Base-by-base conservation (phyloP, 805 yeast species). In the Ogataea wickerhamii region DNA sequence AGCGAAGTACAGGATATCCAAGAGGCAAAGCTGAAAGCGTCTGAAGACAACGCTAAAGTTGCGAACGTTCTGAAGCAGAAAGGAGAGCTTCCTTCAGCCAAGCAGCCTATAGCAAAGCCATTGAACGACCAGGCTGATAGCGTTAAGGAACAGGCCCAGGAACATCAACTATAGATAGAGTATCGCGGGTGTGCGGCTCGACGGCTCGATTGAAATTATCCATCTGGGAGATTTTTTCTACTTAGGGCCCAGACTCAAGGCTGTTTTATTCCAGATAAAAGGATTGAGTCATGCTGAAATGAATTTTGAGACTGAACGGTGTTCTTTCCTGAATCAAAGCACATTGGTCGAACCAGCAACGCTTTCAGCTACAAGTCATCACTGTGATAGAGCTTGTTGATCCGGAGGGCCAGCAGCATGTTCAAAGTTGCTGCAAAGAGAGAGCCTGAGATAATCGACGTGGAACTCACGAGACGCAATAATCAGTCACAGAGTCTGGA, bases 51-150 rank as follows among this genome's bases (percentile, higher is more conserved):
- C 23, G 47, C 46, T 28, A 37, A 30, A 7, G 51, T 55, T 36
- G 61, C 60, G 6, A 55, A 51, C 3, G 48, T 42, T 4, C 28
- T 50, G 33, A 55, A 49, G 18, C 45, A 43, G 18, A 38, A 46
- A 8, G 55, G 55, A 17, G 47, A 47, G 38, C 36, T 52, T 5
- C 60, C 59, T 6, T 35, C 32, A 3, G 48, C 60, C 6, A 53
- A 53, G 21, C 49, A 48, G 25, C 55, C 55, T 6, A 47, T 51
- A 23, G 52, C 59, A 8, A 53, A 58, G 28, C 52, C 61, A 4
- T 37, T 56, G 23, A 45, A 52, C 36, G 52, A 55, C n/a, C 61
- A 56, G 36, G 50, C 41, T 5, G 48, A 42, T 21, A 46, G 37
- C 18, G 51, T 44, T 18, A 45, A 43, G 6, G 41, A 33, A 16